Base-by-base conservation (phyloP, 1,284 basidiomycete genomes). In the Paramarasmius palmivorus region DNA sequence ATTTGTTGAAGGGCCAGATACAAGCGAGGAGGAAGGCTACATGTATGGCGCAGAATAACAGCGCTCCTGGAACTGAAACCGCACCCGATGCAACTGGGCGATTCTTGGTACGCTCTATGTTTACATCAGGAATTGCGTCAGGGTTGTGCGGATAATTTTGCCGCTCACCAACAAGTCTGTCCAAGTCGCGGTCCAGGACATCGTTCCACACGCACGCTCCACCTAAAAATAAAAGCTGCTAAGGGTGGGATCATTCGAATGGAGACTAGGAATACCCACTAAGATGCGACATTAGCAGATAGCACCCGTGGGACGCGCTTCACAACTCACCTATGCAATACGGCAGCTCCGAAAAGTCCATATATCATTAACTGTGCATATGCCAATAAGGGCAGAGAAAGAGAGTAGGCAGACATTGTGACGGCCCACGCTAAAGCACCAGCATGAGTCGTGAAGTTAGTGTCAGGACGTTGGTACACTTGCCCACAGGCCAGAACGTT, bases 1-100 rank as follows among this genome's bases (percentile, higher is more conserved):
- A 73, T 61, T 75, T 73, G 0, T 73, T 69, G 9, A 75, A 56
- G 8, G 9, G 29, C n/a, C 14, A 53, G 15, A 8, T 34, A 14
- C 26, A 44, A 14, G 49, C 56, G 17, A 52, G 26, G 32, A 55
- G 56, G 10, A 55, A n/a, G 34, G 17, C 7, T 26, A 49, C 22
- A 39, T 57, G 55, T 5, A 57, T 48, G 14, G 36, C 45, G 7
- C 50, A 22, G 44, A 57, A 57, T 7, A 48, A 38, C 17, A 57
- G 36, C 7, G 55, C 55, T 40, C 45, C 36, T 10, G 35, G 17
- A 5, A 57, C 47, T 23, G 55, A 25, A 19, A 57, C 45, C 26
- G 36, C 20, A 32, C 55, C 49, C 8, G 44, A 46, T 14, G 55
- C 41, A 34, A 57, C 25, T 7, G 55, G 55, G 9, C 55, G 47